Percentiles rank a stretch among this genome's conserved stretches.
Evolutionary conservation across 2,329 filamentous ascomycete species (phyloP).

Genomic region (Penicillium concentricum): DNA sequence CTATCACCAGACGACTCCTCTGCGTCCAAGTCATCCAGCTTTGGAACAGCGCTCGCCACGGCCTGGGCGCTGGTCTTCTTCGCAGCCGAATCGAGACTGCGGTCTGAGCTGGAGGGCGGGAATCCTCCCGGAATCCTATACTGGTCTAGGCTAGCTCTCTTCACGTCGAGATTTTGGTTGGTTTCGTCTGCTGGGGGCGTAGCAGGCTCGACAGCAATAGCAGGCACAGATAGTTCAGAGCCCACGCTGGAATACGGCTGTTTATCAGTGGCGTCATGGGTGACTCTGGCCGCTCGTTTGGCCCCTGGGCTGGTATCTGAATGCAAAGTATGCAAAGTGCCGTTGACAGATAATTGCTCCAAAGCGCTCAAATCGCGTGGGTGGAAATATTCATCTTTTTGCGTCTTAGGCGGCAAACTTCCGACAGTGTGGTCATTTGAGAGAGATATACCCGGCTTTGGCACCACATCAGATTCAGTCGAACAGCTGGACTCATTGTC

Average conservation of each 20-base stretch:
- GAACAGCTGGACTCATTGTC: conserved; percentile 35
- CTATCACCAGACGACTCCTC: conserved; percentile 46
- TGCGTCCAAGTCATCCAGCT: conserved; percentile 24
- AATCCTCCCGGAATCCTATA: conserved; percentile 62
- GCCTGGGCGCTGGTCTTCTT: conserved; percentile 12
- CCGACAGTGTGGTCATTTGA: conserved; percentile 56
- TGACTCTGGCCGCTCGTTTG: conserved; percentile 7
- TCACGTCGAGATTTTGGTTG: conserved; percentile 20
- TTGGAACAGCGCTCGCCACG: conserved; percentile 13
- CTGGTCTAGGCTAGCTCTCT: conserved; percentile 38
- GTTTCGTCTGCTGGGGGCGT: conserved; percentile 46
- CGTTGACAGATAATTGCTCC: conserved; percentile 16
- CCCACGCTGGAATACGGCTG: conserved; percentile 7
- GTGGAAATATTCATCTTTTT: conserved; percentile 4
- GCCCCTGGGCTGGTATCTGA: neutral
- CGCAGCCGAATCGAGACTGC: conserved; percentile 12
- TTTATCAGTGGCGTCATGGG: conserved; percentile 5
- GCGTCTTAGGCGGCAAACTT: conserved; percentile 48
- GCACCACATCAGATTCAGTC: conserved; percentile 48
- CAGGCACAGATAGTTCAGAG: conserved; percentile 35
- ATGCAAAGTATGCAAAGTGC: neutral
- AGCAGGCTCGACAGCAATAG: conserved; percentile 48
- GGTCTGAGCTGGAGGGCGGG: conserved; percentile 39
- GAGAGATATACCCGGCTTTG: conserved; percentile 24
- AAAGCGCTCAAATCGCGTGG: conserved; percentile 7